A percentile compares a stretch with the other conserved stretches of the same genome.
Conservation (phyloP, 768 basidiomycete species). For the Xerocomus brunneocitrinus region DNA sequence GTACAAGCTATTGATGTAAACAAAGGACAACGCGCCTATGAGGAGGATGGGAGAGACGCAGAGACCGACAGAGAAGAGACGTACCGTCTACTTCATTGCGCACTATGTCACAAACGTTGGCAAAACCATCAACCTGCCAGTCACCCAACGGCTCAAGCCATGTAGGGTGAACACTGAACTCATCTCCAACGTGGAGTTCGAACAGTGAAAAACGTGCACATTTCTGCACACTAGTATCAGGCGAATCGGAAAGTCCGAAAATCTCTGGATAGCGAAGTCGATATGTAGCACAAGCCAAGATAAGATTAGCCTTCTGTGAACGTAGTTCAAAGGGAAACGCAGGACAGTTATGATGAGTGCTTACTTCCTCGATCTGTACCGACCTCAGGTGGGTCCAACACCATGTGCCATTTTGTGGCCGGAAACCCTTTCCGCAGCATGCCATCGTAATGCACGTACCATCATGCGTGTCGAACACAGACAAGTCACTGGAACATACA, state of each 20-base stretch:
- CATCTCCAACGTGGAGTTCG: conserved; percentile 24
- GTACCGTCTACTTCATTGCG: conserved; percentile 44
- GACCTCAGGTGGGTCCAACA: conserved; percentile 22
- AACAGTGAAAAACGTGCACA: conserved; percentile 20
- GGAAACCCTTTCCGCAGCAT: conserved; percentile 8
- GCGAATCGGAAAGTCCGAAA: conserved; percentile 20
- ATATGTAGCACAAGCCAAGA: conserved; percentile 45
- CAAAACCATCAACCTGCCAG: conserved; percentile 50
- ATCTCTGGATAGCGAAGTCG: conserved; percentile 15
- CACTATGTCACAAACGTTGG: conserved; percentile 42
- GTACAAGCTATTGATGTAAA: conserved; percentile 40
- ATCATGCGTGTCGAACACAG: conserved; percentile 51
- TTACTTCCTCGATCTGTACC: conserved; percentile 20
- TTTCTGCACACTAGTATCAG: conserved; percentile 4
- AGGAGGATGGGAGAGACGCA: conserved; percentile 11
- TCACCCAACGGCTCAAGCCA: conserved; percentile 47
- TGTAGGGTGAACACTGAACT: conserved; percentile 12
- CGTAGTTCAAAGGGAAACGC: not conserved
- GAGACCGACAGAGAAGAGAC: conserved; percentile 10
- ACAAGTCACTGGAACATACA: conserved; percentile 42
- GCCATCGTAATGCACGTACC: conserved; percentile 33
- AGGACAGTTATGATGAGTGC: not conserved
- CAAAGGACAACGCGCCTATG: conserved; percentile 22
- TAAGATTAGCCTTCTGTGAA: conserved; percentile 23
- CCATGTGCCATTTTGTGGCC: conserved; percentile 7